Evolutionary conservation across 164 flowering plant species (phyloP), one percentile per base, ranked within the genome.

Genomic region (Magnolia sinica): DNA sequence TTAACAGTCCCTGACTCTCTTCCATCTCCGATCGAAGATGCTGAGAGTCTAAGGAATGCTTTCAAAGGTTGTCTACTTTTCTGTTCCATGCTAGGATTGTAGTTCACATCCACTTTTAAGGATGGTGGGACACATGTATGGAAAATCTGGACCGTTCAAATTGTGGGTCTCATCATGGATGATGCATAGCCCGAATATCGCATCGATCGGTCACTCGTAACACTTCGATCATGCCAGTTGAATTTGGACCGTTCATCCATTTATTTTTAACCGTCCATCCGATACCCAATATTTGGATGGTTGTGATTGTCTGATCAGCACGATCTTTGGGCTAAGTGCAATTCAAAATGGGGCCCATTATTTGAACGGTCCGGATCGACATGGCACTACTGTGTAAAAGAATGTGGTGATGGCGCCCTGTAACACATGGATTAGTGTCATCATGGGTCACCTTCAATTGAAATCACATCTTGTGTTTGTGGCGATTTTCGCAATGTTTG

Each of bases 11-110:
- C 80, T 58, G 29, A 78, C 24, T 59, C 73, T 22, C n/a, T 49
- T 73, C 76, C 76, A 24, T 67, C 80, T 5, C 73, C 80, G 0
- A 29, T 52, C 20, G 76, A 78, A 37, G 80, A 78, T 65, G 76
- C 80, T 22, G 73, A 78, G 68, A 73, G 49, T 19, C 76, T 78
- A 37, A 78, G 72, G 73, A 73, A 78, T 24, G 55, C 80, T 6
- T 74, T 67, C 61, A 29, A 78, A 78, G 80, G 80, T 78, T 74
- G 2, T 24, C 65, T 7, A 31, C 18, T 22, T 49, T 1, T 49
- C 37, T 23, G 55, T 16, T 63, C 45, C 7, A 10, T 19, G 16
- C 65, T 22, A 63, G 22, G 22, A 63, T 18, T 63, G 10, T 59
- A 19, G 64, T 14, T 19, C 14, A 10, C n/a, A 19, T 14, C 64